Evolutionary conservation across 352 stramenopile species (phyloP).

Genomic region (Pythium insidiosum): DNA sequence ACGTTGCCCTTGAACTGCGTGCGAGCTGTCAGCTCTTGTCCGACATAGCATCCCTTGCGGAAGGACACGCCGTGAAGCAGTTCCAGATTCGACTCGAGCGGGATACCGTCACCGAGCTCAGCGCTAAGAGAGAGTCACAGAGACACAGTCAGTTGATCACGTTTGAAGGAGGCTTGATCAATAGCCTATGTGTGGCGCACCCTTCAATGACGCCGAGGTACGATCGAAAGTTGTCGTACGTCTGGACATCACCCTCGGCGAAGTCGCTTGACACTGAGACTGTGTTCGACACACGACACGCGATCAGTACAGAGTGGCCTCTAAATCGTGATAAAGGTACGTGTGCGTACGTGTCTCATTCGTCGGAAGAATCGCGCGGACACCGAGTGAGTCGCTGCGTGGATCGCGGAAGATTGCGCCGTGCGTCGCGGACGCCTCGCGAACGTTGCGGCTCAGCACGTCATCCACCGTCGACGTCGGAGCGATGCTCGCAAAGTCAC

Average conservation of each 20-base stretch:
- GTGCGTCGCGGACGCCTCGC: constrained; percentile 14
- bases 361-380: constrained; percentile 55
- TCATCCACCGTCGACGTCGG: constrained; percentile 14
- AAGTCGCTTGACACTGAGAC: constrained; percentile 44
- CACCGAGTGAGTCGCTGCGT: constrained; percentile 52
- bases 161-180: too few relatives aligned
- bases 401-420: constrained; percentile 52
- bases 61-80: constrained; percentile 88
- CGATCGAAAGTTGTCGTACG: constrained; percentile 58
- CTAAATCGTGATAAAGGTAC: too few relatives aligned
- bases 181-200: too few relatives aligned
- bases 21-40: constrained; percentile 91
- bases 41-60: constrained; percentile 93
- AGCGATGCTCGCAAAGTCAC: constrained; percentile 9
- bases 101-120: constrained; percentile 81
- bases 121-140: constrained; percentile 4
- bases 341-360: too few relatives aligned
- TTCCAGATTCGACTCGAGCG: constrained; percentile 91
- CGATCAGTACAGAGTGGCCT: background rate
- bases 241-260: constrained; percentile 24
- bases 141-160: constrained; percentile 10
- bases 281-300: constrained; percentile 17
- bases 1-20: constrained; percentile 91
- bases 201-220: constrained; percentile 67
- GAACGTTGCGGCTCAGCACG: constrained; percentile 27